These are phyloP conservation scores for Aureobasidium pullulans DNA, from an alignment of 2,329 filamentous ascomycete species.

Conservation along the genomic window DNA sequence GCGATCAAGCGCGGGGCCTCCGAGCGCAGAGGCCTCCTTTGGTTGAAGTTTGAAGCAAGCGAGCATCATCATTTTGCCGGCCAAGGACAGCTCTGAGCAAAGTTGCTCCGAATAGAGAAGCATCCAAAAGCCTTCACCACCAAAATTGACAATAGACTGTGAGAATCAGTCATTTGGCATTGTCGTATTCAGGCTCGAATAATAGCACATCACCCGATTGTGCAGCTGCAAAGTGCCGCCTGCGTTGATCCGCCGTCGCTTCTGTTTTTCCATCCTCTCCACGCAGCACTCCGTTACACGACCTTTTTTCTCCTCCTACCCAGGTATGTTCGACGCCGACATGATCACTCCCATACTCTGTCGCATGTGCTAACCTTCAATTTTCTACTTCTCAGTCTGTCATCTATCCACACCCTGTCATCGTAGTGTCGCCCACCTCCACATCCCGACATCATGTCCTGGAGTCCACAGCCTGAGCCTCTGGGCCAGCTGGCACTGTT, in stretches of 20 bases:
- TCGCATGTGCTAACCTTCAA: neutral
- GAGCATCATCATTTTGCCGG: neutral
- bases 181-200: neutral
- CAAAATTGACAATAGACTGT: neutral
- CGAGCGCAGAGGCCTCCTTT: neutral
- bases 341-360: neutral
- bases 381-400: neutral
- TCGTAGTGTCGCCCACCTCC: neutral
- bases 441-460: conserved; percentile 58
- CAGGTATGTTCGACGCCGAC: neutral
- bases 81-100: neutral
- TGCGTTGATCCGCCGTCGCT: neutral
- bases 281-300: conserved; percentile 5
- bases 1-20: neutral
- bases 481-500: conserved; percentile 82
- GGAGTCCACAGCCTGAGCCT: conserved; percentile 84
- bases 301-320: neutral
- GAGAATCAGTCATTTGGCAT: neutral
- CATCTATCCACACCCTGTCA: neutral
- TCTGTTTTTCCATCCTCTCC: neutral
- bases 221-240: neutral
- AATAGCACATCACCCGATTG: neutral
- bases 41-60: no score
- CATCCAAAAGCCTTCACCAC: no score
- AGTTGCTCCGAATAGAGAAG: no score